phyloP scores from a whole-genome alignment of 2,329 filamentous ascomycete species.

The Dactylellina haptotyla region DNA sequence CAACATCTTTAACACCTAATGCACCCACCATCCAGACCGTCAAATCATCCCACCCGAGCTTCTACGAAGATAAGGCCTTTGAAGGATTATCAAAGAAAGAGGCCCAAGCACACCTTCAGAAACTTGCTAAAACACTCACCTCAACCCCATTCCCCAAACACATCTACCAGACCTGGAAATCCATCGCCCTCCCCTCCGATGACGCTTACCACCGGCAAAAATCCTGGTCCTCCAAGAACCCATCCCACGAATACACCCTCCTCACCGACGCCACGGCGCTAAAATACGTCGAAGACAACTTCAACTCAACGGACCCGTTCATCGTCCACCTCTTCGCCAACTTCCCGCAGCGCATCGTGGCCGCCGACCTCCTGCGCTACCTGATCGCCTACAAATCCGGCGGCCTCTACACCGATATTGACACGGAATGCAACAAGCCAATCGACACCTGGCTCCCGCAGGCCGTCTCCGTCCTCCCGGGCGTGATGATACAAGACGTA shows the following conservation, averaged over 20 bases:
- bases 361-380: slow-evolving; percentile 40
- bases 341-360: slow-evolving; percentile 41
- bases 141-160: slow-evolving; percentile 27
- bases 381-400: slow-evolving; percentile 38
- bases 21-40: not conserved
- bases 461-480: not conserved
- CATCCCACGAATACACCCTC: slow-evolving; percentile 38
- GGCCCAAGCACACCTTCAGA: slow-evolving; percentile 4
- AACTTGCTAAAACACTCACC: slow-evolving; percentile 8
- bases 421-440: slow-evolving; percentile 36
- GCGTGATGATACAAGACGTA: slow-evolving; percentile 1
- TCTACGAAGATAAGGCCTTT: not conserved
- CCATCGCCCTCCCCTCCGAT: slow-evolving; percentile 26
- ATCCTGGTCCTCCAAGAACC: slow-evolving; percentile 28
- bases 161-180: slow-evolving; percentile 53
- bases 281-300: slow-evolving; percentile 27
- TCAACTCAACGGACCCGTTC: slow-evolving; percentile 42
- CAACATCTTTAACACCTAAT: not conserved
- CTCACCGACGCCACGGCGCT: slow-evolving; percentile 33
- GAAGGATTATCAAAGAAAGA: not conserved
- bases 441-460: slow-evolving; percentile 29
- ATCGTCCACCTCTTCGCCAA: slow-evolving; percentile 33
- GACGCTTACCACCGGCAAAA: slow-evolving; percentile 21
- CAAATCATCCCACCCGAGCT: not conserved
- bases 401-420: slow-evolving; percentile 42